Base-by-base conservation (phyloP, 768 basidiomycete species). In the Mycena epipterygia region DNA sequence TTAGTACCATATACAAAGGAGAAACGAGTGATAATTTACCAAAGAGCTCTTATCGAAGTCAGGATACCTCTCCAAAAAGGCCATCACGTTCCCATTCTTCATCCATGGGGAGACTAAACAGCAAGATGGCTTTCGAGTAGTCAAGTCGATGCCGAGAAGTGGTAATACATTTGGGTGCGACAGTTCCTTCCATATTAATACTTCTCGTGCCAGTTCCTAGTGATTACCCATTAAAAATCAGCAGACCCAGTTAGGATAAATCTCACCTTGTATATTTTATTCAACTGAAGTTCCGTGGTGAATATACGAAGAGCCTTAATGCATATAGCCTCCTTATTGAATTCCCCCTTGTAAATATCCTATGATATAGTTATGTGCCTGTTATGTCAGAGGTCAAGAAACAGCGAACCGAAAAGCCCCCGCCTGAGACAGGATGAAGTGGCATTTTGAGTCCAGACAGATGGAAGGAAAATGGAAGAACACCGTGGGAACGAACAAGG, bases 131-230 rank as follows among this genome's bases (percentile, higher is more conserved):
- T 46, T 46, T 46, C 44, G 44, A 46, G 44, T 27, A 46, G 13
- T 60, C n/a, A 48, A 60, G 59, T 60, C 59, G 59, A 60, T 60
- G 44, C 59, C 59, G 32, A 60, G 59, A 60, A 60, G 59, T 46
- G 59, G 59, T 23, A 60, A 60, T 60, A 60, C 42, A 48, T 60
- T 60, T 1, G 59, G 59, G 35, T 60, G 59, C 25, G 30, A 60
- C 29, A 60, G 59, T 25, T 46, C 42, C 44, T 60, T 60, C 59
- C 59, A 60, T 48, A 60, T 60, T 35, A 60, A 32, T 21, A 60
- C 59, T 60, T 60, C 59, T 60, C 59, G 59, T 48, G 59, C 59
- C 59, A 60, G 59, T 60, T 60, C 59, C 59, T 60, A 33, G 44
- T 60, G 59, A 41, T 60, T 46, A 60, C 42, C 30, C 44, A 35